Evolutionary conservation across 73 alveolate genomes (phyloP), one percentile per base, ranked within the genome.

Genomic region (Blepharisma stoltei): DNA sequence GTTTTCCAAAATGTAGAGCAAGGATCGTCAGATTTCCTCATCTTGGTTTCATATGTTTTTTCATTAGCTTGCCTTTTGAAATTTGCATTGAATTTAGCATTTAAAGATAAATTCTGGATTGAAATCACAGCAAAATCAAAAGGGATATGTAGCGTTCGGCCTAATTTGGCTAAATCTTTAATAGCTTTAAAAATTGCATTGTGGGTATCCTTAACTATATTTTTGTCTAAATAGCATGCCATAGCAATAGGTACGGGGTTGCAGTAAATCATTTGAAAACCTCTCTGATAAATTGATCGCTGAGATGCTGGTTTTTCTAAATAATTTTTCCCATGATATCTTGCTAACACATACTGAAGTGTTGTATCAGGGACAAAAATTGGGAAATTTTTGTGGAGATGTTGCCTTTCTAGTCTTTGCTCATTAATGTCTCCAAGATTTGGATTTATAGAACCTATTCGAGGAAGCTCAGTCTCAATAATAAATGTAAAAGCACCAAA

Each of bases 181-280:
- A 88, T 71, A 6, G 97, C 97, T 65, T 79, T 69, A 79, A 90
- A 89, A 55, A 92, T 86, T 0, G 97, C 89, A 55, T 89, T 80
- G 20, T 87, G 83, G 5, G 93, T 95, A 76, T 89, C 93, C 71
- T 81, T 76, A 4, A 88, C 95, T 47, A 92, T 93, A 32, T 86
- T 89, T 41, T 83, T 86, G 7, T 86, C 88, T 43, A 88, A 78
- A 48, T 81, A 60, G 77, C 96, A 88, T 44, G 93, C 95, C 27
- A 94, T 92, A 0, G 97, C 94, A 54, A 92, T 86, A 14, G 97
- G 97, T 54, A 85, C 91, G 6, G 97, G 96, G 80, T 92, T 92
- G 80, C 94, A 88, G 81, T 92, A 92, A 70, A 89, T 86, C 96
- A 88, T 89, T 44, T 86, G 70, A 77, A 89, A 86, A 6, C 97